phyloP scores from a whole-genome alignment of 805 yeast species.

The Starmerella bombi region DNA sequence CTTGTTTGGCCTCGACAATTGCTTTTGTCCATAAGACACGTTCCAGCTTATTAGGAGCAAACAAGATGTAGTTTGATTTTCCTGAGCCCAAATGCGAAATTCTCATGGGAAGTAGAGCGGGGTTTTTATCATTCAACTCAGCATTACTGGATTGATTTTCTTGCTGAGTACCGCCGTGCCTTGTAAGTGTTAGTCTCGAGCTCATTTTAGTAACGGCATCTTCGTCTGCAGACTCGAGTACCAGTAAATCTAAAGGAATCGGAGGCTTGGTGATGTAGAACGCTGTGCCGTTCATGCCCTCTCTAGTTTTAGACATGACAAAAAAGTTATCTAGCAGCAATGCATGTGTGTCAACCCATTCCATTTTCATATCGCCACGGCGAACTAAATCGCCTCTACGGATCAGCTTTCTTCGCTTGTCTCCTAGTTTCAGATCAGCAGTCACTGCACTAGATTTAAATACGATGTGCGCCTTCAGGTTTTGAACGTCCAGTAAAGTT shows the following conservation, averaged over 20 bases:
- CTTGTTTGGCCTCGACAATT: slow-evolving; percentile 36
- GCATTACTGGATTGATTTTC: neutral
- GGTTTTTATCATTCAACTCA: slow-evolving; percentile 13
- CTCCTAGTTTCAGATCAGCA: slow-evolving; percentile 40
- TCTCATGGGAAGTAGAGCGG: slow-evolving; percentile 26
- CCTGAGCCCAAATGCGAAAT: slow-evolving; percentile 27
- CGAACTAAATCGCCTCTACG: slow-evolving; percentile 45
- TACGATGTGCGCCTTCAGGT: slow-evolving; percentile 39
- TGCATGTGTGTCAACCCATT: slow-evolving; percentile 38
- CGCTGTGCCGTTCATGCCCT: slow-evolving; percentile 26
- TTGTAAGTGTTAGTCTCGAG: slow-evolving; percentile 18
- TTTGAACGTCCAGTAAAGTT: slow-evolving; percentile 40
- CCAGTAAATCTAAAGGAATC: slow-evolving; percentile 38
- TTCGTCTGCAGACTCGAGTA: slow-evolving; percentile 40
- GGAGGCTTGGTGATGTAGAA: slow-evolving; percentile 29
- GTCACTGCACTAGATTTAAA: slow-evolving; percentile 38
- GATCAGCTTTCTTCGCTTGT: slow-evolving; percentile 43
- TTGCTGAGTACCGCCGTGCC: slow-evolving; percentile 6
- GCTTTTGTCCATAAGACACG: slow-evolving; percentile 46
- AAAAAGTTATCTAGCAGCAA: slow-evolving; percentile 61
- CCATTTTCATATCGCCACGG: slow-evolving; percentile 53
- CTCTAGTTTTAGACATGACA: slow-evolving; percentile 28
- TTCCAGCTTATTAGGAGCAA: slow-evolving; percentile 29
- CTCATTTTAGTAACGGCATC: slow-evolving; percentile 24
- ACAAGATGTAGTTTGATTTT: slow-evolving; percentile 26